These are phyloP conservation scores for Bjerkandera adusta DNA, from an alignment of 1,284 basidiomycete species.

Conservation along the genomic window DNA sequence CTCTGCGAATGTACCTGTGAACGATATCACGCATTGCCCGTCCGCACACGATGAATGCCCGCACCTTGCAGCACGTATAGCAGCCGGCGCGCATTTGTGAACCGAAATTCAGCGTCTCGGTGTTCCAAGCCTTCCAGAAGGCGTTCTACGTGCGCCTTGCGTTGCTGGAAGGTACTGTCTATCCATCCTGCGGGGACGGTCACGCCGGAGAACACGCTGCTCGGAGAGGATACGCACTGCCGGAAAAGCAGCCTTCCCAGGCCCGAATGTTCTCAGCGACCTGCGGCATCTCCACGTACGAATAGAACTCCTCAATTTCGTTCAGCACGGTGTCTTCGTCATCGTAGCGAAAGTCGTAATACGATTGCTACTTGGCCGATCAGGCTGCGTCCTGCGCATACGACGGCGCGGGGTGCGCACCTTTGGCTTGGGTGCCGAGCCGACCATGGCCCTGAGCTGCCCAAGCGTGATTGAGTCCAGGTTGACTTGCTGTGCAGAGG, in stretches of 20 bases:
- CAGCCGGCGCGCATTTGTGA: slow-evolving; percentile 83
- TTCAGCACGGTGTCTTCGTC: slow-evolving; percentile 95
- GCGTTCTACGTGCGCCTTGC: slow-evolving; percentile 73
- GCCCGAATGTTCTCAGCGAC: slow-evolving; percentile 85
- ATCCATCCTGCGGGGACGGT: slow-evolving; percentile 67
- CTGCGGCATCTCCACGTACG: slow-evolving; percentile 94
- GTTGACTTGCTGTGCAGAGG: slow-evolving; percentile 24
- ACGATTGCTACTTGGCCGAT: slow-evolving; percentile 73
- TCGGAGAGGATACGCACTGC: slow-evolving; percentile 46
- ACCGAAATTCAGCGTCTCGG: slow-evolving; percentile 78
- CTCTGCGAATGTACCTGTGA: slow-evolving; percentile 85
- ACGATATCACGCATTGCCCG: background rate
- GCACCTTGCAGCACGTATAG: slow-evolving; percentile 91
- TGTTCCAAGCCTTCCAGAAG: slow-evolving; percentile 87
- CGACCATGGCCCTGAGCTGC: slow-evolving; percentile 75
- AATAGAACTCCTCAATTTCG: slow-evolving; percentile 98
- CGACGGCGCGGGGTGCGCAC: slow-evolving; percentile 44
- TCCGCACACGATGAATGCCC: slow-evolving; percentile 16
- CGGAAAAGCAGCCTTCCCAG: slow-evolving; percentile 82
- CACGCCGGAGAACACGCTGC: slow-evolving; percentile 1
- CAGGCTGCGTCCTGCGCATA: no score
- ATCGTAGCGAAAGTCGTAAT: slow-evolving; percentile 89
- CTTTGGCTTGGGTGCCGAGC: slow-evolving; percentile 73
- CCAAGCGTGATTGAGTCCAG: slow-evolving; percentile 79
- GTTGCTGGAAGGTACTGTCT: slow-evolving; percentile 54